Evolutionary conservation across 768 basidiomycete species (phyloP), one percentile per base, ranked within the genome.

Genomic region (Pleurotus pulmonarius): DNA sequence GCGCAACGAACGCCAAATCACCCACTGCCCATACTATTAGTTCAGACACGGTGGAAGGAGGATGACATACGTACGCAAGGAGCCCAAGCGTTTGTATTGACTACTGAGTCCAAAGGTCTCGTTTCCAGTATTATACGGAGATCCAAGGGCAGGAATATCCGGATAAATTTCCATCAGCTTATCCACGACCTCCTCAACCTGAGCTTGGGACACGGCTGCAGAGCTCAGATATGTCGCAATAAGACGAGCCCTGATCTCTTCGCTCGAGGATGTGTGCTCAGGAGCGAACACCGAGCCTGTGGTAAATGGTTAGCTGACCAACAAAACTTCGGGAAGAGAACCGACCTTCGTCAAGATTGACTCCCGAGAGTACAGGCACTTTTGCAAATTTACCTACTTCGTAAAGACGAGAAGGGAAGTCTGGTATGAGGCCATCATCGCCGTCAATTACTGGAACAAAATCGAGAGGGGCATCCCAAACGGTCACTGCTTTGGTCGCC

Each of bases 291-390:
- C 6, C 4, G 77, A 75, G 1, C 71, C 76, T 77, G 22, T 1
- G 11, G 5, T 26, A 7, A 26, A 16, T 22, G 5, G 3, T 5
- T 7, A 12, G 12, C 5, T 5, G 13, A 49, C n/a, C 16, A 43
- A 26, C n/a, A 25, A 57, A 16, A 11, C 11, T 2, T 7, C 0
- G 9, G 3, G 9, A 29, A 46, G 15, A 13, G 41, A 15, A 49
- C 62, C 13, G 25, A 78, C 80, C 78, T 70, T 80, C 79, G 61
- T 81, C 78, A 6, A 74, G 64, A 58, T 67, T 70, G 4, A 74
- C 72, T 15, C 79, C 78, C 46, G 74, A 64, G 25, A 81, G 79
- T 59, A 78, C 75, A 0, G 79, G 78, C 3, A 81, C 56, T n/a
- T 63, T 61, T 1, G 64, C 59, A 34, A 70, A 70, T 4, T 58